Evolutionary conservation across 176 grass and related monocot genomes (phyloP).

Genomic region (Melocanna baccifera): DNA sequence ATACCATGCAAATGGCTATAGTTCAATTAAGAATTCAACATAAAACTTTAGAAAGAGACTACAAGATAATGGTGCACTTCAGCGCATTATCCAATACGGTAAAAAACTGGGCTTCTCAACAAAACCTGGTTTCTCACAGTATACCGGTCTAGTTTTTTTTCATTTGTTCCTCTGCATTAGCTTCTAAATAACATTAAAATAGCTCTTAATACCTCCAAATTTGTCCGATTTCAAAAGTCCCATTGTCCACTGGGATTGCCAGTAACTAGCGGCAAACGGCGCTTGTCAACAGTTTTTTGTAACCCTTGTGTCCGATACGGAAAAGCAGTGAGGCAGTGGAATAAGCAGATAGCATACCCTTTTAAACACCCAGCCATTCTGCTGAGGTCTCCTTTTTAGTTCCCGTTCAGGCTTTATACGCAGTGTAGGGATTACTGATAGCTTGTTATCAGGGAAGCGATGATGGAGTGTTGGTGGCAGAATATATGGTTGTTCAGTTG

Average conservation of each 20-base stretch:
- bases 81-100: slow-evolving; percentile 3
- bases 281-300: not conserved
- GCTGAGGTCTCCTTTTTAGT: slow-evolving; percentile 54
- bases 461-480: slow-evolving; percentile 46
- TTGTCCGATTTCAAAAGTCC: not conserved
- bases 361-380: slow-evolving; percentile 79
- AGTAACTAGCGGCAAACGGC: not conserved
- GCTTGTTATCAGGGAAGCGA: slow-evolving; percentile 48
- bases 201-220: not conserved
- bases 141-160: not conserved
- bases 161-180: not conserved
- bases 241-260: not conserved
- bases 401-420: slow-evolving; percentile 66
- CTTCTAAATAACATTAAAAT: slow-evolving; percentile 9
- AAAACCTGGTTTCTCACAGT: not conserved
- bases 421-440: slow-evolving; percentile 54
- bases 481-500: slow-evolving; percentile 53
- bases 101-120: not conserved
- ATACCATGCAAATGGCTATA: not conserved
- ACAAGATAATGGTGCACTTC: slow-evolving; percentile 11
- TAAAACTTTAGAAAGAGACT: not conserved
- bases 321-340: not conserved
- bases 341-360: slow-evolving; percentile 48
- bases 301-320: not conserved
- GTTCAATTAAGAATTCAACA: slow-evolving; percentile 5